A percentile compares a stretch with the other conserved stretches of the same genome.
Evolutionary conservation across 441 rosid genomes (phyloP).

Genomic region (Geranium incanum): DNA sequence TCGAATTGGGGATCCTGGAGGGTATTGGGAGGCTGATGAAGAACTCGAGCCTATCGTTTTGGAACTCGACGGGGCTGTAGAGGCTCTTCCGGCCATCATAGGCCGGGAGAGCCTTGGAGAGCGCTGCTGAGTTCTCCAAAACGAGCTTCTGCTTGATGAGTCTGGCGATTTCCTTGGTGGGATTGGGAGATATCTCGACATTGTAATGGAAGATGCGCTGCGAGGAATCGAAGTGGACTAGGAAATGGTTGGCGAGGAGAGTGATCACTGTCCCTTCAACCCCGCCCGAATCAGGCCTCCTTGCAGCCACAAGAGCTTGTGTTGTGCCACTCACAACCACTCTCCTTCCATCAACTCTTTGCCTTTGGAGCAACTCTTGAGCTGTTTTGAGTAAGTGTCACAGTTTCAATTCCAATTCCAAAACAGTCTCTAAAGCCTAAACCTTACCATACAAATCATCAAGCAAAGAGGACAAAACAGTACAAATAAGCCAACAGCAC

Average conservation of each 20-base stretch:
- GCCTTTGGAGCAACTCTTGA: conserved; percentile 33
- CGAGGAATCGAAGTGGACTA: conserved; percentile 59
- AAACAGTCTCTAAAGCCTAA: not conserved
- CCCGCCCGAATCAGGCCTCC: conserved; percentile 89
- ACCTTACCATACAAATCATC: not conserved
- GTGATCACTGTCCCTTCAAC: conserved; percentile 61
- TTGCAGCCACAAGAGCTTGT: conserved; percentile 48
- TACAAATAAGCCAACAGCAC: too few relatives aligned
- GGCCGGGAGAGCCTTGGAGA: conserved; percentile 63
- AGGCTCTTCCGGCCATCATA: conserved; percentile 80
- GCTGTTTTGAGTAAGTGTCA: conserved; percentile 28
- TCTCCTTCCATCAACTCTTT: conserved; percentile 41
- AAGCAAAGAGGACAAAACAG: too few relatives aligned
- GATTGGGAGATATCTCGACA: conserved; percentile 74
- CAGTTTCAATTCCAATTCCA: not conserved
- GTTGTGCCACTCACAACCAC: conserved; percentile 23
- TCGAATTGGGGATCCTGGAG: conserved; percentile 28
- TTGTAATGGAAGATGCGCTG: conserved; percentile 75
- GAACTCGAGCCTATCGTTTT: conserved; percentile 73
- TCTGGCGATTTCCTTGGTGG: conserved; percentile 71
- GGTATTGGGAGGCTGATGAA: conserved; percentile 78
- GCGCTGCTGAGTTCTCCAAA: conserved; percentile 37
- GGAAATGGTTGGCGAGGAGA: conserved; percentile 89
- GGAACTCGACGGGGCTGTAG: conserved; percentile 79
- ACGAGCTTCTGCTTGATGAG: conserved; percentile 76